phyloP scores from a whole-genome alignment of 1,139 yeast species.

The Candida neerlandica region DNA sequence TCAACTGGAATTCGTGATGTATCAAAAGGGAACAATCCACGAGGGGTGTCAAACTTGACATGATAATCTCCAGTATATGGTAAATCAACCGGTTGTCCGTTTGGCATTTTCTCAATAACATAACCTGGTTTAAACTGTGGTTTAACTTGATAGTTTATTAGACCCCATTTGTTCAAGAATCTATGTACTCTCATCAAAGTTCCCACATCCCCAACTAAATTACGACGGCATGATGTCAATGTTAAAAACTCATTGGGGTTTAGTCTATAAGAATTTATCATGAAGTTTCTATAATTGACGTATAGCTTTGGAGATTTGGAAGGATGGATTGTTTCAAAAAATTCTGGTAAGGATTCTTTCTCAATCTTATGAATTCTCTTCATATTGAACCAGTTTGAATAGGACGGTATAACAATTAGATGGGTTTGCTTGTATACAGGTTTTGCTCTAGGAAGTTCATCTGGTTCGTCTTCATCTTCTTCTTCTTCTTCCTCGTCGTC shows the following conservation, averaged over 20 bases:
- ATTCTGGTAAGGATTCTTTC: slow-evolving; percentile 84
- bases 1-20: slow-evolving; percentile 63
- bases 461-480: slow-evolving; percentile 35
- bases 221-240: slow-evolving; percentile 91
- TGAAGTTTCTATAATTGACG: slow-evolving; percentile 86
- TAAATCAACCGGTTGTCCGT: slow-evolving; percentile 47
- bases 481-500: slow-evolving; percentile 21
- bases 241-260: slow-evolving; percentile 93
- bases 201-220: slow-evolving; percentile 95
- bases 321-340: slow-evolving; percentile 72
- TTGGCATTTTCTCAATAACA: slow-evolving; percentile 58
- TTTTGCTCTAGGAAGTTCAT: slow-evolving; percentile 43
- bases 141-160: slow-evolving; percentile 88
- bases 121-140: slow-evolving; percentile 69
- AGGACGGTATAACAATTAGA: slow-evolving; percentile 89
- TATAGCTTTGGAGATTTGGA: slow-evolving; percentile 90
- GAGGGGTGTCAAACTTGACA: slow-evolving; percentile 82
- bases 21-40: slow-evolving; percentile 93
- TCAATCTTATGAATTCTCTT: slow-evolving; percentile 65
- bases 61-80: slow-evolving; percentile 72
- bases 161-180: slow-evolving; percentile 93
- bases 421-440: slow-evolving; percentile 65
- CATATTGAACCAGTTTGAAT: slow-evolving; percentile 88
- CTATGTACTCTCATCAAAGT: slow-evolving; percentile 88
- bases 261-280: slow-evolving; percentile 88